These are phyloP conservation scores for Apiotrichum siamense DNA, from an alignment of 1,284 basidiomycete genomes.

Conservation along the genomic window DNA sequence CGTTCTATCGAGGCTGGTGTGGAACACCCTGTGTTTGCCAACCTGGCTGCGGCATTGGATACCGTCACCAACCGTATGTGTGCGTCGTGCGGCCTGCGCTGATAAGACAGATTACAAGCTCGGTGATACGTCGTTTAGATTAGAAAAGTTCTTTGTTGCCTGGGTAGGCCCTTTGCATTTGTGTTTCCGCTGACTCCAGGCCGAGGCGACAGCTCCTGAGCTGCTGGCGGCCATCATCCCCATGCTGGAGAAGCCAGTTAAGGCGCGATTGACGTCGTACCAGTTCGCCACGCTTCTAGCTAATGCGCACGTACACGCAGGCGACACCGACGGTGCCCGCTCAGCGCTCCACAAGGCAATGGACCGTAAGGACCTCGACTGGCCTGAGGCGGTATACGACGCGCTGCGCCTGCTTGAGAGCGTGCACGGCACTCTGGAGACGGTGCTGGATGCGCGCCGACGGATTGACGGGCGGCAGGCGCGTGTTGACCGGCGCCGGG, in stretches of 20 bases:
- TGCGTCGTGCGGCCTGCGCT: not conserved
- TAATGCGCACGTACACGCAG: slow-evolving; percentile 50
- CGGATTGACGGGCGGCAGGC: slow-evolving; percentile 62
- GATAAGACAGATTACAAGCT: slow-evolving; percentile 42
- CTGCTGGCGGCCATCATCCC: slow-evolving; percentile 24
- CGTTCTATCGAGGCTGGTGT: slow-evolving; percentile 4
- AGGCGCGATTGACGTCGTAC: slow-evolving; percentile 26
- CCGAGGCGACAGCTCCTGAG: slow-evolving; percentile 25
- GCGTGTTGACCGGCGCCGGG: slow-evolving; percentile 58
- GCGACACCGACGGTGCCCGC: slow-evolving; percentile 58
- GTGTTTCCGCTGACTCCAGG: slow-evolving; percentile 15
- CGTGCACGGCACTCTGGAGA: slow-evolving; percentile 64
- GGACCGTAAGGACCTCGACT: slow-evolving; percentile 62
- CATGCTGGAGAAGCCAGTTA: slow-evolving; percentile 23
- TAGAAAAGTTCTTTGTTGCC: slow-evolving; percentile 73
- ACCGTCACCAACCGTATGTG: slow-evolving; percentile 46
- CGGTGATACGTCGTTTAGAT: slow-evolving; percentile 58
- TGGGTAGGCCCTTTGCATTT: slow-evolving; percentile 52
- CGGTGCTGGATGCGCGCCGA: slow-evolving; percentile 62
- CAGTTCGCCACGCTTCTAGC: slow-evolving; percentile 27
- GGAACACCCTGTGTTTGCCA: slow-evolving; percentile 15
- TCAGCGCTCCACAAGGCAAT: slow-evolving; percentile 60
- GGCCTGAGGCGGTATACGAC: slow-evolving; percentile 87
- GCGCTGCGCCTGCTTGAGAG: slow-evolving; percentile 83
- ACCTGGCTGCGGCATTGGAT: slow-evolving; percentile 18